Conservation (phyloP, 2,329 filamentous ascomycete genomes). For the Leptodontidium sp. region DNA sequence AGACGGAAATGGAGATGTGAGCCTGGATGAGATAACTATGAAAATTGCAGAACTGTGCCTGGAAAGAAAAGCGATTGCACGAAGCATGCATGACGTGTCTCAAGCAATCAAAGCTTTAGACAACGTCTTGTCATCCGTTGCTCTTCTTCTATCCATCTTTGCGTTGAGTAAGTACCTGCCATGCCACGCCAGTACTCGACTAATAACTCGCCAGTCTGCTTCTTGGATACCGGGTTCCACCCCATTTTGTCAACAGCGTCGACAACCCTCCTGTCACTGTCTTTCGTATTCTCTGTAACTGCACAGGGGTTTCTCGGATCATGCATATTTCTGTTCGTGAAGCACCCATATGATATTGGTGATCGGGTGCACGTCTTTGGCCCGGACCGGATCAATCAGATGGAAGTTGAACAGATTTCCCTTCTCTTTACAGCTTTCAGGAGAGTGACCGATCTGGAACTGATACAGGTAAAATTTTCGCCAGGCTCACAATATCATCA, state of each 20-base stretch:
- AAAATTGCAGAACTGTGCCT: slow-evolving; percentile 1
- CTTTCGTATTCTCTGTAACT: slow-evolving; percentile 47
- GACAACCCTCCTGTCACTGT: slow-evolving; percentile 76
- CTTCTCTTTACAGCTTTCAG: slow-evolving; percentile 73
- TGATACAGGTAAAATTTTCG: slow-evolving; percentile 7
- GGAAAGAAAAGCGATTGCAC: slow-evolving; percentile 22
- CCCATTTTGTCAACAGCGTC: slow-evolving; percentile 25
- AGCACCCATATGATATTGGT: slow-evolving; percentile 73
- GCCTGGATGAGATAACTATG: slow-evolving; percentile 24
- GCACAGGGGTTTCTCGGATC: slow-evolving; percentile 28
- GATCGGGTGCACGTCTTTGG: slow-evolving; percentile 27
- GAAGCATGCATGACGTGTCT: slow-evolving; percentile 29
- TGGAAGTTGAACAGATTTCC: slow-evolving; percentile 64
- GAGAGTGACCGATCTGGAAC: slow-evolving; percentile 20
- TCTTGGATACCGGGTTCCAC: slow-evolving; percentile 26
- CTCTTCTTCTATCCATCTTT: slow-evolving; percentile 25
- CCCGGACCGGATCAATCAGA: slow-evolving; percentile 24
- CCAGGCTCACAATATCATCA: background rate
- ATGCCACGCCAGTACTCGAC: background rate
- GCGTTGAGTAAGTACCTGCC: slow-evolving; percentile 19
- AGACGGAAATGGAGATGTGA: slow-evolving; percentile 28
- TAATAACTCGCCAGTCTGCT: slow-evolving; percentile 20
- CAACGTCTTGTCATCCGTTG: slow-evolving; percentile 21
- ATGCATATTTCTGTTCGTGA: slow-evolving; percentile 69
- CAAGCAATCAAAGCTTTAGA: slow-evolving; percentile 29